A percentile compares a stretch with the other conserved stretches of the same genome.
Evolutionary conservation across 2,329 filamentous ascomycete species (phyloP).

Genomic region (Cladosporium oxysporum): DNA sequence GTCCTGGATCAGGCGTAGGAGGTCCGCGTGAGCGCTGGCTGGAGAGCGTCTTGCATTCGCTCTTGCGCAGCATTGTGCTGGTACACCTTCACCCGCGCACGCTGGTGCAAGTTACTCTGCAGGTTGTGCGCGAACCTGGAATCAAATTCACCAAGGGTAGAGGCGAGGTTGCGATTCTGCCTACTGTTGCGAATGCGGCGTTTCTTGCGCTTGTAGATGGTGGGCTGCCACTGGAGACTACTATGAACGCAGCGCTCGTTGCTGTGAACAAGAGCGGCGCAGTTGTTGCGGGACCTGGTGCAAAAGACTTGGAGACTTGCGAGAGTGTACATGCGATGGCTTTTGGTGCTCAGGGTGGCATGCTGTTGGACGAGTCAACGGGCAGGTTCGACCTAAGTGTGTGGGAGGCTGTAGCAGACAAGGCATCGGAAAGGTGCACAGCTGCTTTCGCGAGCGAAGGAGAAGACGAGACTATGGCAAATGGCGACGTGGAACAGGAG

Average conservation of each 20-base stretch:
- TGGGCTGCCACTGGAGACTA: slow-evolving; percentile 75
- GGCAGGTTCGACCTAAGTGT: slow-evolving; percentile 73
- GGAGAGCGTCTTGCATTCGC: slow-evolving; percentile 72
- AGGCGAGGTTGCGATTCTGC: slow-evolving; percentile 76
- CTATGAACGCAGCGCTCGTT: slow-evolving; percentile 66
- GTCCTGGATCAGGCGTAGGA: slow-evolving; percentile 81
- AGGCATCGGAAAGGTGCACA: slow-evolving; percentile 66
- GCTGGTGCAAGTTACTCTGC: slow-evolving; percentile 79
- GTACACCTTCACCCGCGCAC: slow-evolving; percentile 74
- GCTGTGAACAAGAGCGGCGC: slow-evolving; percentile 49
- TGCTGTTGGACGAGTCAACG: slow-evolving; percentile 79
- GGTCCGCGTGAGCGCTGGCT: slow-evolving; percentile 66
- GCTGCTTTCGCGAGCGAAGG: slow-evolving; percentile 41
- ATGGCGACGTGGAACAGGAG: slow-evolving; percentile 37
- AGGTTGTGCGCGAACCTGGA: slow-evolving; percentile 51
- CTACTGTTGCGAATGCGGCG: slow-evolving; percentile 78
- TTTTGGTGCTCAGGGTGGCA: slow-evolving; percentile 71
- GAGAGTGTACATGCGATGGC: slow-evolving; percentile 79
- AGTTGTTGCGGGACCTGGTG: slow-evolving; percentile 55
- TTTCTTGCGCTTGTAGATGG: slow-evolving; percentile 78
- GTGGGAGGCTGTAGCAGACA: slow-evolving; percentile 71
- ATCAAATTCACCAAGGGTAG: slow-evolving; percentile 57
- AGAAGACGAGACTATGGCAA: slow-evolving; percentile 43
- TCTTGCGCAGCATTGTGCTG: slow-evolving; percentile 72
- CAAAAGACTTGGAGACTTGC: slow-evolving; percentile 62